Conservation (phyloP, 2,329 filamentous ascomycete genomes). For the Alternaria solani region DNA sequence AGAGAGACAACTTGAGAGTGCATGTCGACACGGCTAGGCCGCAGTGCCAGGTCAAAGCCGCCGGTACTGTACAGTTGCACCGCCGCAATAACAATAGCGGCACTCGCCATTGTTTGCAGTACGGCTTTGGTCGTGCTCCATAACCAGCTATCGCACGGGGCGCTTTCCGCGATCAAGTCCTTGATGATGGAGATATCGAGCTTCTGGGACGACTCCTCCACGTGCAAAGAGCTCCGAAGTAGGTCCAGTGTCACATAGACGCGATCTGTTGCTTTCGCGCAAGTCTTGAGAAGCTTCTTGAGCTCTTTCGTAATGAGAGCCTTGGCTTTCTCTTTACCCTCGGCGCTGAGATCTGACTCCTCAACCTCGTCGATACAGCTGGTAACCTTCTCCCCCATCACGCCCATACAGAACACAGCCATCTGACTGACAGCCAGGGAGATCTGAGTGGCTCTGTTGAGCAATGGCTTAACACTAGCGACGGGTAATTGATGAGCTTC, state of each 20-base stretch:
- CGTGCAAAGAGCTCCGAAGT: conserved; percentile 10
- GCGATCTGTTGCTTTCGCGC: conserved; percentile 18
- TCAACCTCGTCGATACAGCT: conserved; percentile 21
- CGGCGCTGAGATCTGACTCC: conserved; percentile 9
- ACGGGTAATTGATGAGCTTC: background rate
- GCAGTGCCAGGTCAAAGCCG: conserved; percentile 1
- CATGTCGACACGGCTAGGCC: background rate
- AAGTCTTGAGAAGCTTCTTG: conserved; percentile 24
- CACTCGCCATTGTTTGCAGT: background rate
- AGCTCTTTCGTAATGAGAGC: conserved; percentile 20
- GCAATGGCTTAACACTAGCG: background rate
- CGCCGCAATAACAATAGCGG: background rate
- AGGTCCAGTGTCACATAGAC: conserved; percentile 27
- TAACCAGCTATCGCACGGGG: conserved; percentile 1
- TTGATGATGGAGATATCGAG: conserved; percentile 1
- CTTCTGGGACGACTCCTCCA: background rate
- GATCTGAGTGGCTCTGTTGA: conserved; percentile 13
- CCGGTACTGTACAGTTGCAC: background rate
- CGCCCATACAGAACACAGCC: conserved; percentile 18
- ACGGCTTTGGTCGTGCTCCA: background rate
- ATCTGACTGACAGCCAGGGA: conserved; percentile 21
- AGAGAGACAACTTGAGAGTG: conserved; percentile 15
- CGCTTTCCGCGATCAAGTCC: conserved; percentile 2
- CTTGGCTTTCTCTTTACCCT: conserved; percentile 11
- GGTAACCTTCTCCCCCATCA: conserved; percentile 22